These are phyloP conservation scores for Tephrocybe sp. DNA, from an alignment of 768 basidiomycete species.

Conservation along the genomic window DNA sequence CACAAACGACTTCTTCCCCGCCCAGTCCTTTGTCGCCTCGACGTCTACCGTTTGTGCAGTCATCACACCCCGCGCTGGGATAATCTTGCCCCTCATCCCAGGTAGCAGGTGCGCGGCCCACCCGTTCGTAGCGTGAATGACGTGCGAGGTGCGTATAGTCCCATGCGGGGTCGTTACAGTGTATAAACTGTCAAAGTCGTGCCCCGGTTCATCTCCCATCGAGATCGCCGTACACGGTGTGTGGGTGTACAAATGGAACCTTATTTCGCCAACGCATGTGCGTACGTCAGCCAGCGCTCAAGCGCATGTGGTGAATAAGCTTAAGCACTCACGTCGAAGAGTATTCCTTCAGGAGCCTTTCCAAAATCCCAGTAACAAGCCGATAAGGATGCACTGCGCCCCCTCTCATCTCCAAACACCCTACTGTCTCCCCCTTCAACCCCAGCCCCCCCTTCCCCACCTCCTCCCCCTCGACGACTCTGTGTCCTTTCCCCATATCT, in stretches of 20 bases:
- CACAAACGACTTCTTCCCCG: slow-evolving; percentile 56
- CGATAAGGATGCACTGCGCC: slow-evolving; percentile 74
- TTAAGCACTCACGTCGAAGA: slow-evolving; percentile 42
- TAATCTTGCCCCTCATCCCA: slow-evolving; percentile 58
- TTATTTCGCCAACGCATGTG: no score
- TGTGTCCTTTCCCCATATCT: slow-evolving; percentile 50
- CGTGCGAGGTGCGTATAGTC: slow-evolving; percentile 51
- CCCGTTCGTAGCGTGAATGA: slow-evolving; percentile 86
- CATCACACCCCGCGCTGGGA: slow-evolving; percentile 63
- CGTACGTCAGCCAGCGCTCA: no score
- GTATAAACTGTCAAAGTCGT: slow-evolving; percentile 35
- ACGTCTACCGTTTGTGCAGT: slow-evolving; percentile 54
- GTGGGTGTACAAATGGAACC: slow-evolving; percentile 58
- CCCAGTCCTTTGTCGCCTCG: slow-evolving; percentile 20
- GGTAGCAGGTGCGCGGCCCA: slow-evolving; percentile 75
- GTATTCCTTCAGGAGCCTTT: slow-evolving; percentile 51
- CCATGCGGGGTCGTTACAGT: slow-evolving; percentile 67
- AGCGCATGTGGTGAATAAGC: no score
- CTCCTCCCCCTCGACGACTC: slow-evolving; percentile 30
- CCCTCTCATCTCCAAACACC: slow-evolving; percentile 52
- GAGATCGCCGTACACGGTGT: slow-evolving; percentile 61
- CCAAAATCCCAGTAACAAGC: slow-evolving; percentile 59
- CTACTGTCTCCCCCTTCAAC: slow-evolving; percentile 44
- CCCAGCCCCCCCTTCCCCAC: slow-evolving; percentile 47
- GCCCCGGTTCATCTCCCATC: slow-evolving; percentile 8